These are phyloP conservation scores for Nannochloris sp. DNA, from an alignment of 139 green algal genomes.

Conservation along the genomic window DNA sequence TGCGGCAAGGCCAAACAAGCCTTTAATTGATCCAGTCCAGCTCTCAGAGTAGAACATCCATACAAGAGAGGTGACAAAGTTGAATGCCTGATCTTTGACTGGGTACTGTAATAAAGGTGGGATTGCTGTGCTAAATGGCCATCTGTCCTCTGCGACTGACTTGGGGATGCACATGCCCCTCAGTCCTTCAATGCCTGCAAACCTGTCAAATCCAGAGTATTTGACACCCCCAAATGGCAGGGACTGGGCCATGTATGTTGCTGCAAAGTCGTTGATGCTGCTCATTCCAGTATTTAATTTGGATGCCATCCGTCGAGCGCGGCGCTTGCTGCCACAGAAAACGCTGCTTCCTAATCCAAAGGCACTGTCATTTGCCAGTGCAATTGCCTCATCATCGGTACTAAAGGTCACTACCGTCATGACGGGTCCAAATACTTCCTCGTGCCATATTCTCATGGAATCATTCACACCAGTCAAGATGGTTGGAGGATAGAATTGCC, in stretches of 20 bases:
- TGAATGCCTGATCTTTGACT: conserved; percentile 41
- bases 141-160: conserved; percentile 76
- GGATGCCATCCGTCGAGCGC: conserved; percentile 46
- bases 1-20: conserved; percentile 15
- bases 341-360: conserved; percentile 92
- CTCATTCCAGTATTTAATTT: conserved; percentile 77
- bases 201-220: conserved; percentile 89
- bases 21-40: conserved; percentile 19
- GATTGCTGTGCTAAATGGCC: conserved; percentile 74
- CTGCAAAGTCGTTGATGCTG: conserved; percentile 92
- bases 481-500: conserved; percentile 93
- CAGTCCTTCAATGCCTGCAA: conserved; percentile 89
- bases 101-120: conserved; percentile 81
- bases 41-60: conserved; percentile 80
- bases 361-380: conserved; percentile 85
- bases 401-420: conserved; percentile 40
- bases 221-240: conserved; percentile 98
- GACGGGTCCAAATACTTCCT: conserved; percentile 96
- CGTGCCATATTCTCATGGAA: conserved; percentile 81
- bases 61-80: conserved; percentile 66
- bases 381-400: conserved; percentile 80
- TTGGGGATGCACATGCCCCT: conserved; percentile 77
- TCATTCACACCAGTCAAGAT: conserved; percentile 66
- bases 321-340: conserved; percentile 51
- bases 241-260: conserved; percentile 96